Conservation (phyloP, 768 basidiomycete genomes). For the Imleria badia region DNA sequence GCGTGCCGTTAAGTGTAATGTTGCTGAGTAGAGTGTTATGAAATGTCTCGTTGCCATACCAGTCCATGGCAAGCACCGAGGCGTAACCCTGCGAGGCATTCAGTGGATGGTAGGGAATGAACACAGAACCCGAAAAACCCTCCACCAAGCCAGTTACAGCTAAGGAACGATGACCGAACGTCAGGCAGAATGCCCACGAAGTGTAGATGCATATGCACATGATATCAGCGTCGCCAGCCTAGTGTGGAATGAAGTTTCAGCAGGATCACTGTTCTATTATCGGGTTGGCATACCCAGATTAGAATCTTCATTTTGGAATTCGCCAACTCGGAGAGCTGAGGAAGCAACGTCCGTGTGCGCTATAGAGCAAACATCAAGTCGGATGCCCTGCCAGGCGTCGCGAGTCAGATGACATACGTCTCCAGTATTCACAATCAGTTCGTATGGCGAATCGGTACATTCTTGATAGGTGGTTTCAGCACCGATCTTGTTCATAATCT, state of each 20-base stretch:
- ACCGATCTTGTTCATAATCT: conserved; percentile 47
- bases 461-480: conserved; percentile 49
- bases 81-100: conserved; percentile 29
- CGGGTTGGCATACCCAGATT: conserved; percentile 35
- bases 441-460: conserved; percentile 46
- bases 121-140: conserved; percentile 3
- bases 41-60: conserved; percentile 43
- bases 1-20: conserved; percentile 52
- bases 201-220: conserved; percentile 12
- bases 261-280: neutral
- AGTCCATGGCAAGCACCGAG: conserved; percentile 44
- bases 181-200: neutral
- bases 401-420: conserved; percentile 41
- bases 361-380: neutral
- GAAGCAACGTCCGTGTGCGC: conserved; percentile 38
- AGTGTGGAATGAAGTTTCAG: neutral
- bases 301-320: conserved; percentile 39
- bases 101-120: neutral
- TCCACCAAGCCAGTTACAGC: conserved; percentile 36
- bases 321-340: conserved; percentile 36
- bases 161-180: neutral
- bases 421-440: conserved; percentile 49
- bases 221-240: conserved; percentile 32
- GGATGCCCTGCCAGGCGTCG: neutral
- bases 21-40: conserved; percentile 45